Base-by-base conservation (phyloP, 257 asterid genomes). In the Gentiana dahurica region DNA sequence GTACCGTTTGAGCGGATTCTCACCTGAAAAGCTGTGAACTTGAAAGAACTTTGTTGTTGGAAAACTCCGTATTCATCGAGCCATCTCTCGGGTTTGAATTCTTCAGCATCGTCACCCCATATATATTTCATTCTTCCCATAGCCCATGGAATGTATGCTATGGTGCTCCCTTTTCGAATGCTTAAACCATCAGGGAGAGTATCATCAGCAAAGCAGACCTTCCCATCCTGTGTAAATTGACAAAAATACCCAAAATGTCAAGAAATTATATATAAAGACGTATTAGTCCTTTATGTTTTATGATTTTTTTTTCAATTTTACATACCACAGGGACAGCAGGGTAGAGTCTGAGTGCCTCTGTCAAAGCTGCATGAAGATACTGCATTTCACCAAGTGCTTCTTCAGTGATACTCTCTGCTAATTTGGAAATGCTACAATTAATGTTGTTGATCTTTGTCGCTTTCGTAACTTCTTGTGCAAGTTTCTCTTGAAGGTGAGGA, bases 91-190 rank as follows among this genome's bases (percentile, higher is more conserved):
- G 90, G 94, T 35, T 65, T 62, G 56, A 81, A 84, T 51, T 65
- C 90, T 69, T 81, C 81, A 5, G 94, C 94, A 61, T 81, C 94
- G 24, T 84, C 87, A 5, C 89, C 89, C 89, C 89, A 84, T 38
- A 84, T 51, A 2, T 63, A 73, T 65, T 74, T 73, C 76, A 81
- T 81, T 68, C 94, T 81, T 1, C 94, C 94, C 94, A 84, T 84
- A 2, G 81, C 67, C 67, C 81, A 81, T 0, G 90, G 89, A 1
- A 58, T 60, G 60, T 75, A 79, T 0, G 68, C 43, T 11, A 84
- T 69, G 57, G 72, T 34, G 37, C 73, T 59, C 43, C 94, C 94
- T 67, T 77, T 81, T 76, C 72, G 73, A 57, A 84, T 65, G 41
- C 84, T 60, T 49, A 56, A 75, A 57, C 94, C 87, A 69, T 84